Evolutionary conservation across 805 yeast genomes (phyloP).

Genomic region (Cyberlindnera maritima): DNA sequence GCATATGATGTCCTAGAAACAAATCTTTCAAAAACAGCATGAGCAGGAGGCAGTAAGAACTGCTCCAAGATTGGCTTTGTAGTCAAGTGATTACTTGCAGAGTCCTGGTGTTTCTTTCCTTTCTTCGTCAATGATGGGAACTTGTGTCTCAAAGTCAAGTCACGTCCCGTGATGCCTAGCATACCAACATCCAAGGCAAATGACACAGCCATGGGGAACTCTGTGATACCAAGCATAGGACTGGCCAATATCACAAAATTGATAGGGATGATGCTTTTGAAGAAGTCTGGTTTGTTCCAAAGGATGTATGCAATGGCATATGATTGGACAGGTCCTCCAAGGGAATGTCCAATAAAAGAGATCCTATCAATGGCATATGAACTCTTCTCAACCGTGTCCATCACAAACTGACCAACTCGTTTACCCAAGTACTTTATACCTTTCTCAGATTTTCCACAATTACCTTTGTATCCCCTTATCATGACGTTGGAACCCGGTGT

Average conservation of each 20-base stretch:
- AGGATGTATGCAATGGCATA: constrained; percentile 82
- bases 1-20: constrained; percentile 80
- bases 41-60: constrained; percentile 75
- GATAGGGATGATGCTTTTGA: constrained; percentile 61
- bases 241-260: constrained; percentile 84
- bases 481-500: constrained; percentile 48
- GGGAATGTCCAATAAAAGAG: constrained; percentile 89
- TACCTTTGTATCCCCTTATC: constrained; percentile 79
- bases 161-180: constrained; percentile 92
- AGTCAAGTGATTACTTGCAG: constrained; percentile 18
- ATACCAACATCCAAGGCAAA: constrained; percentile 83
- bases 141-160: constrained; percentile 63
- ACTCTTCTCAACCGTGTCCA: constrained; percentile 41
- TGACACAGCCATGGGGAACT: constrained; percentile 83
- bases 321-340: constrained; percentile 90
- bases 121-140: constrained; percentile 25
- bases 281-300: constrained; percentile 62
- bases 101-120: constrained; percentile 1
- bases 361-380: constrained; percentile 51
- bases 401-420: constrained; percentile 70
- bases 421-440: constrained; percentile 85
- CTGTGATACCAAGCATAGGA: constrained; percentile 87
- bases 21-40: constrained; percentile 59
- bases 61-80: constrained; percentile 67
- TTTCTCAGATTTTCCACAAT: constrained; percentile 83